Conservation (phyloP, 306 rosid species). For the Potentilla sterilis region DNA sequence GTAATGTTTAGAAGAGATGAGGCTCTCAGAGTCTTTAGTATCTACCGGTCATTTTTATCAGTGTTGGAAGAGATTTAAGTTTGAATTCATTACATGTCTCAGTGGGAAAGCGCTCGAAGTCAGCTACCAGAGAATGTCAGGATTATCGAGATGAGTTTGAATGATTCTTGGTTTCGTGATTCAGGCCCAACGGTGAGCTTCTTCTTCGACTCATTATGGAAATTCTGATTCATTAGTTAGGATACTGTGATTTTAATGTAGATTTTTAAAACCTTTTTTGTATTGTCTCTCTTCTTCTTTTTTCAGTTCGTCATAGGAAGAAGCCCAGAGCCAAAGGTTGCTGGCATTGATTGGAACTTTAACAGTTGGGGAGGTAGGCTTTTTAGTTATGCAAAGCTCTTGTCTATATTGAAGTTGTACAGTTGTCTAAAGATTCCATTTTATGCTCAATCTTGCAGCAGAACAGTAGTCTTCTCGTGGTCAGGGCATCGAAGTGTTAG, state of each 20-base stretch:
- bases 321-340: constrained; percentile 38
- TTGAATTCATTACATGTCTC: constrained; percentile 2
- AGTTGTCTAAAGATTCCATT: not conserved
- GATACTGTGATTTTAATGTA: not conserved
- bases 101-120: constrained; percentile 82
- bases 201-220: constrained; percentile 9
- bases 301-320: constrained; percentile 72
- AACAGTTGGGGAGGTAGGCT: constrained; percentile 99
- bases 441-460: not conserved
- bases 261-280: constrained; percentile 4
- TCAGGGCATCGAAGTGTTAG: not conserved
- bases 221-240: not conserved
- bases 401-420: not conserved
- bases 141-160: constrained; percentile 70
- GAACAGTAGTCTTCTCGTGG: not conserved
- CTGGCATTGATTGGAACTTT: constrained; percentile 91
- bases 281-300: constrained; percentile 13
- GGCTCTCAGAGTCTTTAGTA: not conserved
- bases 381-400: not conserved
- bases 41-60: not conserved
- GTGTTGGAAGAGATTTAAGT: constrained; percentile 11
- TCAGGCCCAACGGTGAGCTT: constrained; percentile 77
- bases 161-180: constrained; percentile 94
- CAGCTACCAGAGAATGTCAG: constrained; percentile 62
- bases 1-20: constrained; percentile 13